Evolutionary conservation across 345 rosid species (phyloP), one percentile per base, ranked within the genome.

Genomic region (Rhizophora apiculata): DNA sequence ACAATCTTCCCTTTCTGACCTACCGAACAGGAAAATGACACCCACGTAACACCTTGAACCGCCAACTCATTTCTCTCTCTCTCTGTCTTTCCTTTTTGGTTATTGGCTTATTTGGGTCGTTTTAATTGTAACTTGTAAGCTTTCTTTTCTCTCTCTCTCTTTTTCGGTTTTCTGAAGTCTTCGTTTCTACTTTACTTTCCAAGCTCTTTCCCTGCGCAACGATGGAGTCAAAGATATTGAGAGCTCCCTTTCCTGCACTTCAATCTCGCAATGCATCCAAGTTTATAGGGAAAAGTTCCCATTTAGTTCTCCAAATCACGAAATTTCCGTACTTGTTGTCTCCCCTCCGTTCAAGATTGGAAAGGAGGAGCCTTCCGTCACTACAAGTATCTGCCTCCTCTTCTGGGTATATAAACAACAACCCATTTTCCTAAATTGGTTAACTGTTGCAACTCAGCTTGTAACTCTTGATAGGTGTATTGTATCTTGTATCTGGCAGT

Each of bases 171-270:
- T 63, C 37, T 34, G 9, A 34, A 34, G 10, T 34, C 9, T 34
- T 34, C 9, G 37, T 34, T 34, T 34, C 37, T 34, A 34, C 37
- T 34, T 8, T 8, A 34, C 37, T 34, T 8, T 34, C 37, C 37
- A 39, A 72, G 52, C 27, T n/a, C 18, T 59, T 36, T 9, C 18
- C 74, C 71, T 32, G 15, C 30, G 57, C 72, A 61, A n/a, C 80
- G 65, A 89, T 87, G 95, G 91, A 82, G 71, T 78, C 91, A 13
- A 85, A 76, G 69, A 66, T 86, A 62, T 55, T 84, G 69, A 72
- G 72, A 63, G 67, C 76, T 67, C 71, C 85, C 26, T 80, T 79
- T 55, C 65, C 79, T 13, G 57, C 79, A 13, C 73, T 81, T 68
- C 72, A 78, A 8, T 27, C 74, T 68, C 58, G 66, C 64, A 29